Evolutionary conservation across 2,329 filamentous ascomycete genomes (phyloP), one percentile per base, ranked within the genome.

Genomic region (Chrysoporthe deuterocubensis): DNA sequence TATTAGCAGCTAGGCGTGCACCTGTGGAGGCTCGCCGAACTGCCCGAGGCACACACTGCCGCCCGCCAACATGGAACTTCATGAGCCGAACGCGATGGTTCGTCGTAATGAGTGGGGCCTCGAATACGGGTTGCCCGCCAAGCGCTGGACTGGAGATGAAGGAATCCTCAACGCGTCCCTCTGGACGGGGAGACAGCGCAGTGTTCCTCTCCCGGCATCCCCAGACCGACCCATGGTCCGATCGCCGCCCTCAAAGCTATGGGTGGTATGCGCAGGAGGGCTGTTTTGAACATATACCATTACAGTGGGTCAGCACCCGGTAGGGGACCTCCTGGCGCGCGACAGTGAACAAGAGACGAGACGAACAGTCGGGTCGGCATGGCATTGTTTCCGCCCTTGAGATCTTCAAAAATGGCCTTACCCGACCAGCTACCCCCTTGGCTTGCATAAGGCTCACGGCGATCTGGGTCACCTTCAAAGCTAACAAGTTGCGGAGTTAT

Each of bases 1-100:
- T 26, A 37, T n/a, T 57, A 18, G 32, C 2, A 34, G 50, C 21
- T 54, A 11, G 7, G 32, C 50, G 50, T 21, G 50, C 21, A 54
- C 16, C 54, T 58, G 40, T 60, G 54, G 59, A 66, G 64, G 59
- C 64, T 58, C 63, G 46, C 64, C 60, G 59, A 59, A 56, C 16
- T 43, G 42, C 57, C 59, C 44, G 43, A 63, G 43, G 26, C 43
- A 32, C 34, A 50, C 54, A 32, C 67, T 61, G 64, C 59, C 52
- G 26, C 13, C 11, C 50, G n/a, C 6, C 42, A 16, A n/a, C 37
- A 57, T 16, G 62, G 43, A 16, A 34, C 16, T 48, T 18, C 59
- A 62, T 48, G 44, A 50, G 43, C 43, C 59, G 43, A 37, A 62
- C 8, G 26, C 26, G 34, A 26, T 34, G 34, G 32, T 57, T 18